A percentile compares a stretch with the other conserved stretches of the same genome.
These are phyloP conservation scores for Adansonia madagascariensis DNA, from an alignment of 441 rosid species.

Conservation along the genomic window DNA sequence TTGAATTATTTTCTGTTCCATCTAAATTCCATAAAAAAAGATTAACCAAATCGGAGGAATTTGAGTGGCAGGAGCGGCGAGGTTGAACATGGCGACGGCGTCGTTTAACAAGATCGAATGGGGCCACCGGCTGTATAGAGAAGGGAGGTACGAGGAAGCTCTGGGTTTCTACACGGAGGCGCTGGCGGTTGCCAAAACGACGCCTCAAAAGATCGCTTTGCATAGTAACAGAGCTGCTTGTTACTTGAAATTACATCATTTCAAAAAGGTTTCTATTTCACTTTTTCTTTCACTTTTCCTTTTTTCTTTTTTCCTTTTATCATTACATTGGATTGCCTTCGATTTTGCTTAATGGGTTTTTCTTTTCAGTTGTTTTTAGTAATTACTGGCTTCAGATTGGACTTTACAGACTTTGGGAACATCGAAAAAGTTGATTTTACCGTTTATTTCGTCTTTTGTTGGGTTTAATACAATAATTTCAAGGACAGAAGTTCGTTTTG, in stretches of 20 bases:
- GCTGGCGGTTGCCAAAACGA: constrained; percentile 66
- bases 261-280: constrained; percentile 77
- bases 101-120: constrained; percentile 71
- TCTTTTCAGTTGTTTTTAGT: not conserved
- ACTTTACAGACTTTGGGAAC: not conserved
- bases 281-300: too few species aligned
- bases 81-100: constrained; percentile 49
- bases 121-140: constrained; percentile 85
- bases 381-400: not conserved
- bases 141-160: constrained; percentile 71
- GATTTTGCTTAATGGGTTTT: not conserved
- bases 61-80: not conserved
- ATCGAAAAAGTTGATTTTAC: not conserved
- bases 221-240: constrained; percentile 98
- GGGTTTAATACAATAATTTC: not conserved
- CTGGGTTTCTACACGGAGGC: constrained; percentile 78
- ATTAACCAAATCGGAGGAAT: constrained; percentile 6
- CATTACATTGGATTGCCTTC: not conserved
- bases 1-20: not conserved
- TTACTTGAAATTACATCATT: constrained; percentile 73
- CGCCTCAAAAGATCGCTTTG: constrained; percentile 79
- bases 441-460: too few species aligned
- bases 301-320: not conserved
- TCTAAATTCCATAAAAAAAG: not conserved
- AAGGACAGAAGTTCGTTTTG: not conserved